Evolutionary conservation across 2,329 filamentous ascomycete species (phyloP).

Genomic region (Trichoderma simmonsii): DNA sequence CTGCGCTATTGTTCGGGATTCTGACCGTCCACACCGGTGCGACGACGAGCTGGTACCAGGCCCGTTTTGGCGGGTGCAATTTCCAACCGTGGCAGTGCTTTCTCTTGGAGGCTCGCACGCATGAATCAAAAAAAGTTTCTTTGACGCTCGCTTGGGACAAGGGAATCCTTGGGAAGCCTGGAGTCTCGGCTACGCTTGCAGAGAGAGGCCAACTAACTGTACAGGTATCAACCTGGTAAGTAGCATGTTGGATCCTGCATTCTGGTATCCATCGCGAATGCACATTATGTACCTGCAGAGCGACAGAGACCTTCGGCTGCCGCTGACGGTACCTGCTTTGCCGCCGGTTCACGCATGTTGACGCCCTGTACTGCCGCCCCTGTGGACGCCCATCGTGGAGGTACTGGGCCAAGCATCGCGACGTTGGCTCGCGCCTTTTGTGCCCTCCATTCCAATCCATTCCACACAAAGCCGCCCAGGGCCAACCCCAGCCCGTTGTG

Average conservation of each 20-base stretch:
- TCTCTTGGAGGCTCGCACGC: background rate
- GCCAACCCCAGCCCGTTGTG: background rate
- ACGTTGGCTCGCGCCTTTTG: conserved; percentile 11
- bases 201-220: background rate
- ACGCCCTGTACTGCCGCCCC: background rate
- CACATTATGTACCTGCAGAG: background rate
- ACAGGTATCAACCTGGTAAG: background rate
- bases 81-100: conserved; percentile 14
- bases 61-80: conserved; percentile 18
- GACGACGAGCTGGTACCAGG: conserved; percentile 7
- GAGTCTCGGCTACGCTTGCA: background rate
- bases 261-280: background rate
- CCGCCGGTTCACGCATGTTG: conserved; percentile 5
- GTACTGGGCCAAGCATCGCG: conserved; percentile 7
- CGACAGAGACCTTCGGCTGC: background rate
- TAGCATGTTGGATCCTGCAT: background rate
- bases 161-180: background rate
- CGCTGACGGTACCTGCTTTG: conserved; percentile 7
- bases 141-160: background rate
- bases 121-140: conserved; percentile 16
- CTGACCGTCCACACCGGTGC: background rate
- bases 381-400: background rate
- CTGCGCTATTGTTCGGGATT: background rate
- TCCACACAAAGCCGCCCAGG: background rate
- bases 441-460: conserved; percentile 6